phyloP scores from a whole-genome alignment of 2,329 filamentous ascomycete species.

The Colletotrichum viniferum region DNA sequence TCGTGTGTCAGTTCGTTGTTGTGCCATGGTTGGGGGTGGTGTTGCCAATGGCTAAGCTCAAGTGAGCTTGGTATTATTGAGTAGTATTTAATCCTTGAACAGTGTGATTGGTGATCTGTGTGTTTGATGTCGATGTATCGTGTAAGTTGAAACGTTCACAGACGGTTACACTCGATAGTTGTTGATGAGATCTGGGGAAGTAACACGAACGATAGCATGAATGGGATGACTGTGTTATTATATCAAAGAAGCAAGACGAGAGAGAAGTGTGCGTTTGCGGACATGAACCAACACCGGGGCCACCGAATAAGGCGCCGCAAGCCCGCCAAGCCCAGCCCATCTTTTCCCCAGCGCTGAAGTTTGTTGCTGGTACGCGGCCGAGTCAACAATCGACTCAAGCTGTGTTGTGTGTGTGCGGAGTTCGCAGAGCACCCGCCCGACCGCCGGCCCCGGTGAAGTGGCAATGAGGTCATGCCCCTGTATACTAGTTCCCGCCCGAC shows the following conservation, averaged over 20 bases:
- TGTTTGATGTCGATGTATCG: neutral
- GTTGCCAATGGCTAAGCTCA: neutral
- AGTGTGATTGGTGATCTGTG: neutral
- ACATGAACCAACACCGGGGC: neutral
- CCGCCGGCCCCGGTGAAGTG: constrained; percentile 2
- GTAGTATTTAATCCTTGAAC: neutral
- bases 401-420: neutral
- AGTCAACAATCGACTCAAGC: neutral
- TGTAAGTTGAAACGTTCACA: neutral
- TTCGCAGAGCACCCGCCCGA: constrained; percentile 9
- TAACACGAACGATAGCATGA: neutral
- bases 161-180: neutral
- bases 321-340: neutral
- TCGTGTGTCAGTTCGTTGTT: neutral
- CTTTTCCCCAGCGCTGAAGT: neutral
- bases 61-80: neutral
- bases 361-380: neutral
- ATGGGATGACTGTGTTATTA: neutral
- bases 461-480: constrained; percentile 12
- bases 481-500: neutral
- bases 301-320: neutral
- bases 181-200: neutral
- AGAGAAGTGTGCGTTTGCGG: neutral
- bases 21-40: neutral
- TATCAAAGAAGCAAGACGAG: neutral